phyloP scores from a whole-genome alignment of 2,329 filamentous ascomycete species.

The Epichloe baconii region DNA sequence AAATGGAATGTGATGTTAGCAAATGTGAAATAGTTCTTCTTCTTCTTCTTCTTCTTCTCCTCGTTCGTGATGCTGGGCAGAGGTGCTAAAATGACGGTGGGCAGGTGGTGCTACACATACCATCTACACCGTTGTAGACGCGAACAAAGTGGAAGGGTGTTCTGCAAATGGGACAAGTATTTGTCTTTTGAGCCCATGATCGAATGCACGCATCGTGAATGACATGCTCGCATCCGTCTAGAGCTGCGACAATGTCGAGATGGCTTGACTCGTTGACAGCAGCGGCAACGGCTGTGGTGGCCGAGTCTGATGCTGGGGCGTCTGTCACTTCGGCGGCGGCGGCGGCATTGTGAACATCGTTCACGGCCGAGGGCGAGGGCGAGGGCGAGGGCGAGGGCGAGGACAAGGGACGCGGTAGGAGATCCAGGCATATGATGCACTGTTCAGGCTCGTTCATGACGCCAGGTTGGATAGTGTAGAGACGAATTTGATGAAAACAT shows the following conservation, averaged over 20 bases:
- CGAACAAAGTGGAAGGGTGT: slow-evolving; percentile 83
- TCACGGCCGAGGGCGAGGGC: slow-evolving; percentile 8
- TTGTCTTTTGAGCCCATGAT: slow-evolving; percentile 91
- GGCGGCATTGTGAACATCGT: slow-evolving; percentile 6
- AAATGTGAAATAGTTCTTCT: neutral
- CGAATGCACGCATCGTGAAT: slow-evolving; percentile 86
- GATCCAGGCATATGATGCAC: slow-evolving; percentile 58
- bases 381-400: slow-evolving; percentile 1
- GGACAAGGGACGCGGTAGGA: slow-evolving; percentile 29
- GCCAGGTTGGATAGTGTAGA: slow-evolving; percentile 25
- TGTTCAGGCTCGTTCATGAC: slow-evolving; percentile 45
- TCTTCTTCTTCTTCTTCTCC: neutral
- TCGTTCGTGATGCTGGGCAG: neutral
- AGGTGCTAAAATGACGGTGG: slow-evolving; percentile 4
- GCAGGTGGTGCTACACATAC: slow-evolving; percentile 36
- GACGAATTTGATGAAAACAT: slow-evolving; percentile 30
- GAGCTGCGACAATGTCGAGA: slow-evolving; percentile 40
- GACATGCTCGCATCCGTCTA: slow-evolving; percentile 74
- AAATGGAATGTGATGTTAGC: neutral
- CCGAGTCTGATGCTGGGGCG: slow-evolving; percentile 9
- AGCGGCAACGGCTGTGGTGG: slow-evolving; percentile 6
- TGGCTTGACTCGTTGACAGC: slow-evolving; percentile 16
- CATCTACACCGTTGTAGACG: slow-evolving; percentile 66
- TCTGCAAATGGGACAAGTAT: slow-evolving; percentile 95
- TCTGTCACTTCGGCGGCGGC: neutral